phyloP scores from a whole-genome alignment of 768 basidiomycete species.

The Suillus luteus region DNA sequence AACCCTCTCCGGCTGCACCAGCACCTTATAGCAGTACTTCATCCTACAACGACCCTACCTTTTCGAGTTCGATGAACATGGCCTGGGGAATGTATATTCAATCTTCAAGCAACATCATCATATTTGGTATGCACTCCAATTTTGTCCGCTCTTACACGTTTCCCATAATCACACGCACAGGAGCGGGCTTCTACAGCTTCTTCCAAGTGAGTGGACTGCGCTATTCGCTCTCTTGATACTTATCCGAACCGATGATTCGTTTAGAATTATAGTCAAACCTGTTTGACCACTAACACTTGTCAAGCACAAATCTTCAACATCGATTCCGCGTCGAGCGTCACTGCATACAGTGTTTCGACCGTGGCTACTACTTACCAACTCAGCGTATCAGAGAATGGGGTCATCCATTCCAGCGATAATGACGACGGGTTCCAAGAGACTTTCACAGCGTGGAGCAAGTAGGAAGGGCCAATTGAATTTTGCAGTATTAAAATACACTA shows the following conservation, averaged over 20 bases:
- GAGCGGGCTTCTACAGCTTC: constrained; percentile 55
- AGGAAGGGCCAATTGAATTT: background rate
- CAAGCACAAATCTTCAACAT: constrained; percentile 47
- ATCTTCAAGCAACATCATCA: constrained; percentile 42
- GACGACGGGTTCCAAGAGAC: constrained; percentile 48
- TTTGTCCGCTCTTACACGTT: constrained; percentile 14
- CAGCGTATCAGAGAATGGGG: constrained; percentile 34
- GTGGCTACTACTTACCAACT: constrained; percentile 46
- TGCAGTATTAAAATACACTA: background rate
- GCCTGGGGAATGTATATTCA: constrained; percentile 48
- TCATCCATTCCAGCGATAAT: constrained; percentile 41
- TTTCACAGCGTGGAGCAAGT: constrained; percentile 35
- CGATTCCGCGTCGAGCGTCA: constrained; percentile 41
- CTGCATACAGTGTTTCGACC: constrained; percentile 50
- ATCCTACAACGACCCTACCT: constrained; percentile 43
- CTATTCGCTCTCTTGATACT: background rate
- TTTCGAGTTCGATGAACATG: constrained; percentile 30
- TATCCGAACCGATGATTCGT: background rate
- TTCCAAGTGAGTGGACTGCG: constrained; percentile 38
- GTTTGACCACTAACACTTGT: constrained; percentile 40
- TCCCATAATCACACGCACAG: constrained; percentile 21
- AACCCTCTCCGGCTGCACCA: constrained; percentile 46
- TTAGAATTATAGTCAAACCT: constrained; percentile 44
- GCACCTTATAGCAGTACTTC: constrained; percentile 41
- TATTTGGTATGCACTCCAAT: constrained; percentile 39